Conservation (phyloP, 257 asterid genomes). For the Plantago elongata region DNA sequence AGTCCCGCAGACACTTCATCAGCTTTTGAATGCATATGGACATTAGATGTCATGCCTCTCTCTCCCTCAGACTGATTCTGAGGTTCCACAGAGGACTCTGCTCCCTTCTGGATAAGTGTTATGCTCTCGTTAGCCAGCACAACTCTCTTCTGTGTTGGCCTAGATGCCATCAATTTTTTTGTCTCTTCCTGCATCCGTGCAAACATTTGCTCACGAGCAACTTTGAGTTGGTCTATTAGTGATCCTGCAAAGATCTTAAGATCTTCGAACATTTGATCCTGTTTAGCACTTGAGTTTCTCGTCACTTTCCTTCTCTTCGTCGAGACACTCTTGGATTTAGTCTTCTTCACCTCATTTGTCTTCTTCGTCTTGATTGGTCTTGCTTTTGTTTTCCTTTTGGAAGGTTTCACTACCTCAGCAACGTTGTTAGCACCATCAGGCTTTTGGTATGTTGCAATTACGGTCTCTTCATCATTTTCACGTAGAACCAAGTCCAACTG, state of each 20-base stretch:
- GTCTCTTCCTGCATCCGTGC: constrained; percentile 40
- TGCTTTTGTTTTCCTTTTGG: constrained; percentile 11
- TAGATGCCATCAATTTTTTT: constrained; percentile 21
- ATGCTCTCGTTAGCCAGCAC: constrained; percentile 13
- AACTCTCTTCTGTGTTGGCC: constrained; percentile 16
- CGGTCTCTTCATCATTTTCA: constrained; percentile 23
- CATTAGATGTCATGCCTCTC: too few relatives aligned
- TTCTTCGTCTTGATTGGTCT: constrained; percentile 12
- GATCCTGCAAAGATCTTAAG: constrained; percentile 42
- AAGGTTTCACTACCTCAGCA: constrained; percentile 2
- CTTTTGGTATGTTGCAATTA: constrained; percentile 17
- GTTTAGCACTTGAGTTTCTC: constrained; percentile 6
- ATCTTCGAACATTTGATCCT: constrained; percentile 24
- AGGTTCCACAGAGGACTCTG: constrained; percentile 16
- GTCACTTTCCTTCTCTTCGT: constrained; percentile 9
- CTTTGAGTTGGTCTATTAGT: constrained; percentile 40
- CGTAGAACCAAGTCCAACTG: constrained; percentile 22
- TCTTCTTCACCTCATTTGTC: not conserved
- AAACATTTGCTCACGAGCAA: constrained; percentile 38
- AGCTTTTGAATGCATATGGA: too few relatives aligned
- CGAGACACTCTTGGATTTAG: constrained; percentile 4
- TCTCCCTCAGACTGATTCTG: not conserved
- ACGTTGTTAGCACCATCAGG: not conserved
- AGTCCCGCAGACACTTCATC: too few relatives aligned
- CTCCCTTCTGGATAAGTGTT: constrained; percentile 3